Evolutionary conservation across 805 yeast genomes (phyloP).

Genomic region (Candida sanyiensis): DNA sequence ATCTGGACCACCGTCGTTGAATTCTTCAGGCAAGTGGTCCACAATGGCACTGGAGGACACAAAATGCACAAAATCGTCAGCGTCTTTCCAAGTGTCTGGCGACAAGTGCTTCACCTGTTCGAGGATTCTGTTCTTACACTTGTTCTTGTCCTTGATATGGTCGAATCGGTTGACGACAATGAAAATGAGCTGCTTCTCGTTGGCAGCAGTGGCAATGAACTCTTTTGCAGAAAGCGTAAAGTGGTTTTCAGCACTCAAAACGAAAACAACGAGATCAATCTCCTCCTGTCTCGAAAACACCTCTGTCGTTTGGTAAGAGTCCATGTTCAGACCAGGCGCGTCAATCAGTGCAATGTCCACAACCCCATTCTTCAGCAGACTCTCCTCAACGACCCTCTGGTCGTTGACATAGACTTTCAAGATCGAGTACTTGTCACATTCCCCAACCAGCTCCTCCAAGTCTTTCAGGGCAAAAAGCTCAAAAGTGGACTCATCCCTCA

Average conservation of each 20-base stretch:
- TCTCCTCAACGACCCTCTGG: conserved; percentile 54
- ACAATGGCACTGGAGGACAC: conserved; percentile 58
- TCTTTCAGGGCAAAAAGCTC: conserved; percentile 46
- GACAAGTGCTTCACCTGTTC: conserved; percentile 81
- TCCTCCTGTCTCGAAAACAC: conserved; percentile 95
- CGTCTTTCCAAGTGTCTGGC: conserved; percentile 86
- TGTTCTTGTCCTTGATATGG: conserved; percentile 70
- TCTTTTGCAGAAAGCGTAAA: conserved; percentile 92
- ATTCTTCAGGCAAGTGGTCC: conserved; percentile 32
- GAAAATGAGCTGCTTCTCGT: conserved; percentile 86
- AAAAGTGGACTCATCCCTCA: conserved; percentile 60
- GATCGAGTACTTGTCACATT: conserved; percentile 63
- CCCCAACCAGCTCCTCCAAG: conserved; percentile 65
- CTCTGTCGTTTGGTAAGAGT: conserved; percentile 89
- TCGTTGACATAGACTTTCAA: conserved; percentile 82
- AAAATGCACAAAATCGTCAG: conserved; percentile 90
- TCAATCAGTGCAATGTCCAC: conserved; percentile 90
- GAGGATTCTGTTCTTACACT: conserved; percentile 70
- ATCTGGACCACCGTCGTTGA: conserved; percentile 33
- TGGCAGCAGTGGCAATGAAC: conserved; percentile 83
- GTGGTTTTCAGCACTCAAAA: conserved; percentile 93
- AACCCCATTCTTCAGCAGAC: conserved; percentile 80
- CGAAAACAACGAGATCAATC: conserved; percentile 92
- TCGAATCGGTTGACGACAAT: conserved; percentile 94
- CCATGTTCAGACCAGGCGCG: conserved; percentile 95